phyloP scores from a whole-genome alignment of 345 rosid species.

The Excoecaria cochinchinensis region DNA sequence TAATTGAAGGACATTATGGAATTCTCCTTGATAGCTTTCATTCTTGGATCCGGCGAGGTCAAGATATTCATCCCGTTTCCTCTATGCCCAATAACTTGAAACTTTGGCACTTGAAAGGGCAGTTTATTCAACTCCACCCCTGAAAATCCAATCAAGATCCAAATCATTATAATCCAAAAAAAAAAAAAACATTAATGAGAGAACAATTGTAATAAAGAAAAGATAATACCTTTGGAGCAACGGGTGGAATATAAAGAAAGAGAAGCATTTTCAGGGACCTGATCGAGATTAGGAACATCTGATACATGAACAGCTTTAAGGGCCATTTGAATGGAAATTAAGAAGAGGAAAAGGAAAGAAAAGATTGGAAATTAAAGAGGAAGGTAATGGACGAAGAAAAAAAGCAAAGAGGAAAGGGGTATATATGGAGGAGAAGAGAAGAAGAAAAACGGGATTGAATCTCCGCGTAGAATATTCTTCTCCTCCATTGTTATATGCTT shows the following conservation, averaged over 20 bases:
- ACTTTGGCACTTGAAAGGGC: slow-evolving; percentile 51
- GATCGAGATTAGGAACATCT: slow-evolving; percentile 74
- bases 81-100: slow-evolving; percentile 79
- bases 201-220: not conserved
- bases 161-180: too few species aligned
- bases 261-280: slow-evolving; percentile 55
- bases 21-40: slow-evolving; percentile 73
- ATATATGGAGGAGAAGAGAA: slow-evolving; percentile 7
- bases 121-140: slow-evolving; percentile 37
- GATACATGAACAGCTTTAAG: slow-evolving; percentile 82
- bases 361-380: not conserved
- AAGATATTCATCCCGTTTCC: slow-evolving; percentile 87
- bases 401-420: slow-evolving; percentile 8
- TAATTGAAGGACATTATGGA: slow-evolving; percentile 70
- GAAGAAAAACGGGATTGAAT: slow-evolving; percentile 8
- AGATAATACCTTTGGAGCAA: slow-evolving; percentile 33
- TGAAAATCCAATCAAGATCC: slow-evolving; percentile 18
- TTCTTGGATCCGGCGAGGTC: slow-evolving; percentile 60
- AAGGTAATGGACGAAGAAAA: not conserved
- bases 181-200: not conserved
- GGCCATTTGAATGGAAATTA: slow-evolving; percentile 42
- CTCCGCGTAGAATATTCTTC: slow-evolving; percentile 27
- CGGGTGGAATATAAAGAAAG: slow-evolving; percentile 37
- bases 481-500: slow-evolving; percentile 6
- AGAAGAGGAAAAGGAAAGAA: not conserved